phyloP scores from a whole-genome alignment of 2,329 filamentous ascomycete species.

The Penicillium nordicum region DNA sequence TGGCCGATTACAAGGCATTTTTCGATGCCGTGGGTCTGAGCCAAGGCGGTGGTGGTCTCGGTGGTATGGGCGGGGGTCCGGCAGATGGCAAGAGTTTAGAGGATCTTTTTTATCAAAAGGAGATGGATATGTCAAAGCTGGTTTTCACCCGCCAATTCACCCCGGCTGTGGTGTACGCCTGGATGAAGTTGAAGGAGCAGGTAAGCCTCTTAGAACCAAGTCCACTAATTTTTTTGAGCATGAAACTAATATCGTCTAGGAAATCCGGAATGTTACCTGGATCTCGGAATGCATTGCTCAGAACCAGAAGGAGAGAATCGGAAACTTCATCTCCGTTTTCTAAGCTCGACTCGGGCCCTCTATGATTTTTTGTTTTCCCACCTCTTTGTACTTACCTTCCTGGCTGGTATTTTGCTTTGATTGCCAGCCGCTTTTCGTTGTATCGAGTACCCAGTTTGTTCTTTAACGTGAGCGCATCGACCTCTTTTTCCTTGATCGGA shows the following conservation, averaged over 20 bases:
- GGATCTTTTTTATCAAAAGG: conserved; percentile 98
- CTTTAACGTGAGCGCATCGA: conserved; percentile 32
- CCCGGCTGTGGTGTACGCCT: conserved; percentile 90
- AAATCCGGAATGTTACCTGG: conserved; percentile 99
- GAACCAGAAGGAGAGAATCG: conserved; percentile 98
- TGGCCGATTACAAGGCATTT: conserved; percentile 90
- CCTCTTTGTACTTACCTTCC: conserved; percentile 20
- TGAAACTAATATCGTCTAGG: conserved; percentile 53
- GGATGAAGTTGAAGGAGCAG: conserved; percentile 97
- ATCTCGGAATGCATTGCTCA: conserved; percentile 99
- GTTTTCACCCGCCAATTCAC: conserved; percentile 97
- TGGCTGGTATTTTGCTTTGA: conserved; percentile 15
- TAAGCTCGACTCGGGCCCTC: conserved; percentile 42
- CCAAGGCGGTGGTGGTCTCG: conserved; percentile 66
- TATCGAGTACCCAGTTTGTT: conserved; percentile 34
- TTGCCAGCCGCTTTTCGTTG: conserved; percentile 18
- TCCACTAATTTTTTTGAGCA: neutral
- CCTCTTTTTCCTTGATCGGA: conserved; percentile 13
- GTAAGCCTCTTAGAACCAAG: conserved; percentile 50
- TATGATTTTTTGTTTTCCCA: conserved; percentile 11
- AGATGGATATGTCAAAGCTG: conserved; percentile 96
- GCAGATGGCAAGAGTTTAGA: conserved; percentile 82
- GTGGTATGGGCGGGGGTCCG: conserved; percentile 73
- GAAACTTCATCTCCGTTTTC: conserved; percentile 98
- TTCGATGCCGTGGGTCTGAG: conserved; percentile 87